phyloP scores from a whole-genome alignment of 169 alveolate species.

The Perkinsus chesapeaki region DNA sequence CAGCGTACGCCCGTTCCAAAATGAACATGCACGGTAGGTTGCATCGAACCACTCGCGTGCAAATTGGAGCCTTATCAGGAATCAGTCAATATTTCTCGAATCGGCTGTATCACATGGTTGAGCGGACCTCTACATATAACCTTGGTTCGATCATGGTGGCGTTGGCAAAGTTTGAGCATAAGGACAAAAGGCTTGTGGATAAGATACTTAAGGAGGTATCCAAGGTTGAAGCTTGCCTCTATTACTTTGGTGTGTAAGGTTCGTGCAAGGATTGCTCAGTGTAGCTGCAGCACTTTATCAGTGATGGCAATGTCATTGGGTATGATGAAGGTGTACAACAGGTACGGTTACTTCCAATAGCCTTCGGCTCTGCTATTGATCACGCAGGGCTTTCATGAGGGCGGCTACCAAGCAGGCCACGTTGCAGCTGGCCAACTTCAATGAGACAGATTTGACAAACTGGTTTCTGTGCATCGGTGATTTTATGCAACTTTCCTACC shows the following conservation, averaged over 20 bases:
- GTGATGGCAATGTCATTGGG: not conserved
- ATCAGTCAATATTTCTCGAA: not conserved
- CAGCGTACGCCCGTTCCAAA: not conserved
- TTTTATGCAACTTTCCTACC: not conserved
- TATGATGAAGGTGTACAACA: not conserved
- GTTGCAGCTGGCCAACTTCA: not conserved
- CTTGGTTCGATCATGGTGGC: not conserved
- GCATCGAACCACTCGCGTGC: too few relatives aligned
- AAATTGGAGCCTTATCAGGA: not conserved
- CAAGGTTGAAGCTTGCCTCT: not conserved
- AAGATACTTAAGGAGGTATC: not conserved
- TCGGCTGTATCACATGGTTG: not conserved
- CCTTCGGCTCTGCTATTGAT: not conserved
- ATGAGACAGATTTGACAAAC: not conserved
- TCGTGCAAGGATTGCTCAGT: not conserved
- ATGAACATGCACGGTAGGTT: not conserved
- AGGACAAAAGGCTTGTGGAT: not conserved
- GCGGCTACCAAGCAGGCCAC: not conserved
- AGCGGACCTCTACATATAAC: not conserved
- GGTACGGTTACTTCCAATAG: not conserved
- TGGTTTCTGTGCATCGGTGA: not conserved
- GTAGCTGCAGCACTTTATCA: not conserved
- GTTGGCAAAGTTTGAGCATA: not conserved
- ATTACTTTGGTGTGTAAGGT: not conserved
- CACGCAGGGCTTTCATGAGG: not conserved